Conservation (phyloP, 176 grass and related monocot species). For the Zea mays region Zm-B73-REFERENCE-NAM-5.0 NC_050105.1:141835001-141835500, state of each 20-base stretch:
- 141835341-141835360: constrained; percentile 93
- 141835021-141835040: not conserved
- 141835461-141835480: not conserved
- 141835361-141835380: constrained; percentile 74
- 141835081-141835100: constrained; percentile 40
- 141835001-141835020: not conserved
- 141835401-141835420: not conserved
- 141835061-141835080: constrained; percentile 15
- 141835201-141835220: not conserved
- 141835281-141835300: constrained; percentile 35
- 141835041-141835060: not conserved
- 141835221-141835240: not conserved
- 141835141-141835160: not conserved
- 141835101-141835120: constrained; percentile 32
- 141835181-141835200: not conserved
- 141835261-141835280: constrained; percentile 54
- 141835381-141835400: constrained; percentile 58
- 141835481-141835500: not conserved
- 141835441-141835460: not conserved
- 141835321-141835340: constrained; percentile 81
- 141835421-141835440: not conserved
- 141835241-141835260: not conserved
- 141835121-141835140: constrained; percentile 19
- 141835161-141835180: not conserved
- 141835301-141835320: constrained; percentile 51